These are phyloP conservation scores for Dendrobium chrysotoxum DNA, from an alignment of 106 monocot genomes.

Conservation along the genomic window DNA sequence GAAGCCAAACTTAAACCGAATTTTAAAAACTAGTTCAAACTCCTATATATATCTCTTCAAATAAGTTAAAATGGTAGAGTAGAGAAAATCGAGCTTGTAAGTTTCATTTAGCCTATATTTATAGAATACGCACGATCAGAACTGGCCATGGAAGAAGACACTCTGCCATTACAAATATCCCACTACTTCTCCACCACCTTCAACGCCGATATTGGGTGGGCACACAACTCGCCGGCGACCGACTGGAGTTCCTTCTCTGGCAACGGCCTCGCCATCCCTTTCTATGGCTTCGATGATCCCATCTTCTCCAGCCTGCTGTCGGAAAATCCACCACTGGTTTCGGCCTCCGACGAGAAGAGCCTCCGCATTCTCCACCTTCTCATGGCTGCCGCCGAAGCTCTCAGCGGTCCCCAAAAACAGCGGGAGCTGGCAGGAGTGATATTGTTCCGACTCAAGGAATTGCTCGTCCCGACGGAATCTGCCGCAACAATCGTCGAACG, in stretches of 20 bases:
- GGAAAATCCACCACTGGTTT: neutral
- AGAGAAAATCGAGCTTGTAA: too few species aligned
- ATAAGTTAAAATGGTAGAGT: too few species aligned
- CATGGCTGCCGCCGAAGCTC: slow-evolving; percentile 34
- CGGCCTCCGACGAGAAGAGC: slow-evolving; percentile 3
- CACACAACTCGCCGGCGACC: neutral
- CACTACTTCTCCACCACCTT: neutral
- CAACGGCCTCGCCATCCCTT: neutral
- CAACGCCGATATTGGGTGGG: neutral
- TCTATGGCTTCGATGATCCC: neutral
- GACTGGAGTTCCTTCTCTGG: neutral
- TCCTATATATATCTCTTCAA: too few species aligned
- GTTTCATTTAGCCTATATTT: too few species aligned
- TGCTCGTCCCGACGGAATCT: slow-evolving; percentile 12
- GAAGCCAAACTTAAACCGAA: too few species aligned
- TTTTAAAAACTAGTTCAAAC: too few species aligned
- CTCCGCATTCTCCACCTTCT: slow-evolving; percentile 34
- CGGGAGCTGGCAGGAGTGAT: slow-evolving; percentile 38
- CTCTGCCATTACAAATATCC: neutral
- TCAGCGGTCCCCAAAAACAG: slow-evolving; percentile 11
- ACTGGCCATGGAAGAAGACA: neutral
- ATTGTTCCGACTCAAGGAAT: slow-evolving; percentile 56
- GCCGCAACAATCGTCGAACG: slow-evolving; percentile 29
- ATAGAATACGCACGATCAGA: neutral
- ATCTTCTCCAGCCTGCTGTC: neutral